Conservation (phyloP, 345 rosid genomes). For the Brassica incana region DNA sequence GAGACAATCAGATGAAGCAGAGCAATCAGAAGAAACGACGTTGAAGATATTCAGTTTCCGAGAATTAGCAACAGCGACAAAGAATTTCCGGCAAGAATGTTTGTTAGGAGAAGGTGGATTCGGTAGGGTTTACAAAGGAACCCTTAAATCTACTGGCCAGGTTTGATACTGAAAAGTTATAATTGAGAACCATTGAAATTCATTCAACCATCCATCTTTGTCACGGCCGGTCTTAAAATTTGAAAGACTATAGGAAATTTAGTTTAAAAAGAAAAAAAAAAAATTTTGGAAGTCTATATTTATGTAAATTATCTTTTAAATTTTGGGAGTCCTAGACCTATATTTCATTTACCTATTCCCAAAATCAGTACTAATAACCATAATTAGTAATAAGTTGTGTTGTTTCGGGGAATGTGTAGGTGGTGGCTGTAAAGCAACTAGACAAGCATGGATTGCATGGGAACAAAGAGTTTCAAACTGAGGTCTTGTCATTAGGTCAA, state of each 20-base stretch:
- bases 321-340: background rate
- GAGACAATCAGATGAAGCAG: slow-evolving; percentile 13
- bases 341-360: background rate
- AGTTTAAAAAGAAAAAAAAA: background rate
- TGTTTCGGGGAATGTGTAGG: slow-evolving; percentile 36
- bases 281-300: no score
- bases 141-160: slow-evolving; percentile 53
- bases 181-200: background rate
- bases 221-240: background rate
- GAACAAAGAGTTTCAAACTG: slow-evolving; percentile 59
- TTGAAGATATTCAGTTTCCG: slow-evolving; percentile 49
- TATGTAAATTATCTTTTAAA: background rate
- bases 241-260: background rate
- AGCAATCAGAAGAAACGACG: slow-evolving; percentile 11
- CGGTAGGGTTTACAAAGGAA: slow-evolving; percentile 77
- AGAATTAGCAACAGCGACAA: slow-evolving; percentile 74
- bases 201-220: background rate
- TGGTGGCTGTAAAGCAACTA: slow-evolving; percentile 69
- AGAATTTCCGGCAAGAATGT: slow-evolving; percentile 68
- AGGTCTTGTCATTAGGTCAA: slow-evolving; percentile 48
- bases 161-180: slow-evolving; percentile 29
- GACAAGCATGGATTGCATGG: slow-evolving; percentile 63
- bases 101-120: slow-evolving; percentile 82
- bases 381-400: background rate
- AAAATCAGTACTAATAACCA: background rate